phyloP scores from a whole-genome alignment of 2,329 filamentous ascomycete genomes.

The Stagonosporopsis rhizophila region DNA sequence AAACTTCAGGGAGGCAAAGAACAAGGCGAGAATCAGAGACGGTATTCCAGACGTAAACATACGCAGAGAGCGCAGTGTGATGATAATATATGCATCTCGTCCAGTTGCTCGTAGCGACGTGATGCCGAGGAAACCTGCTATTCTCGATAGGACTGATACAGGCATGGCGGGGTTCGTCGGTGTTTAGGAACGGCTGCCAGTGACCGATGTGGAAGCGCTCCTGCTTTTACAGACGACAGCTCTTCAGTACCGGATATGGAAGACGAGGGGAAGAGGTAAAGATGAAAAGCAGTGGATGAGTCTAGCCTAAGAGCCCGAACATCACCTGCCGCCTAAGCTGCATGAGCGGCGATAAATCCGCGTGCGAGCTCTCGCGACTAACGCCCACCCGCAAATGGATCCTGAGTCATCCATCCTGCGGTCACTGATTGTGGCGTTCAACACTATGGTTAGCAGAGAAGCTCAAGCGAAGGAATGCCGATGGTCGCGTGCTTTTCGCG shows the following conservation, averaged over 20 bases:
- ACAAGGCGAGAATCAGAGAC: conserved; percentile 48
- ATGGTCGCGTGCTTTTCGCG: conserved; percentile 8
- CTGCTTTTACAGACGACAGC: conserved; percentile 8
- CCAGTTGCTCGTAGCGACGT: conserved; percentile 43
- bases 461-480: background rate
- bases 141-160: conserved; percentile 26
- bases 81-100: conserved; percentile 52
- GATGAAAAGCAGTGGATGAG: conserved; percentile 18
- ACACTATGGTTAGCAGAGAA: background rate
- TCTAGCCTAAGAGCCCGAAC: conserved; percentile 12
- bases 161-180: conserved; percentile 21
- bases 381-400: background rate
- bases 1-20: conserved; percentile 47
- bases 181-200: background rate
- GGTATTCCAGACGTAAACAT: conserved; percentile 49
- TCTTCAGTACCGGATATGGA: background rate
- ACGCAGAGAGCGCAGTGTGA: conserved; percentile 47
- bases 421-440: background rate
- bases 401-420: conserved; percentile 9
- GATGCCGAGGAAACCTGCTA: conserved; percentile 42
- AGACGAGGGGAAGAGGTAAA: conserved; percentile 9
- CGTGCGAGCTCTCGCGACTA: conserved; percentile 8
- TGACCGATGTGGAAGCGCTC: background rate
- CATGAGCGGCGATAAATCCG: conserved; percentile 16
- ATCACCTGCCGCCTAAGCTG: conserved; percentile 15